Conservation (phyloP, 352 stramenopile species). For the Phytophthora lateralis region DNA sequence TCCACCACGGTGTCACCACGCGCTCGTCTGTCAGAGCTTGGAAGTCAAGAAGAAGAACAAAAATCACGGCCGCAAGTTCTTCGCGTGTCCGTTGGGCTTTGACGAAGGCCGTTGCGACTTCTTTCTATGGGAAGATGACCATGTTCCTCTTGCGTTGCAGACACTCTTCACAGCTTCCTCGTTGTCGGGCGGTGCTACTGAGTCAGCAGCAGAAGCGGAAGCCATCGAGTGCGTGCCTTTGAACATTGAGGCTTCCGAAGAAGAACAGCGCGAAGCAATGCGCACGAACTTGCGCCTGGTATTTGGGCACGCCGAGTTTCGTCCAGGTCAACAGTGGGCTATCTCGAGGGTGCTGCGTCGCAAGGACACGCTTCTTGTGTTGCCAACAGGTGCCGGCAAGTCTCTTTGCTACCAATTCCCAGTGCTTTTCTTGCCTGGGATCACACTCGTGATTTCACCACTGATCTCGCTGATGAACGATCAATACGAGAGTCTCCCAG, state of each 20-base stretch:
- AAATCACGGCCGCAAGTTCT: conserved; percentile 78
- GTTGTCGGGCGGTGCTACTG: conserved; percentile 5
- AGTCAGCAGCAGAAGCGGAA: conserved; percentile 31
- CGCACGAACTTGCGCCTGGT: conserved; percentile 80
- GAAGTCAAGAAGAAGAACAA: conserved; percentile 89
- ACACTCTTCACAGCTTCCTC: conserved; percentile 46
- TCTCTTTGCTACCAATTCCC: conserved; percentile 98
- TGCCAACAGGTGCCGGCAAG: conserved; percentile 98
- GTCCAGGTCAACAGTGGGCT: conserved; percentile 82
- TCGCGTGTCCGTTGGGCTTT: conserved; percentile 66
- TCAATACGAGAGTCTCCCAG: conserved; percentile 86
- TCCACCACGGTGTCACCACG: conserved; percentile 72
- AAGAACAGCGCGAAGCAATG: conserved; percentile 52
- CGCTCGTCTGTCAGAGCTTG: conserved; percentile 56
- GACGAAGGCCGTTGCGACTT: conserved; percentile 86
- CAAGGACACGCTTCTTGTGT: conserved; percentile 89
- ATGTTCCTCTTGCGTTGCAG: conserved; percentile 64
- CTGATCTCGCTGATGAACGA: conserved; percentile 95
- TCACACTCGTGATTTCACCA: conserved; percentile 93
- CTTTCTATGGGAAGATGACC: conserved; percentile 86
- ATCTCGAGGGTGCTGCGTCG: conserved; percentile 74
- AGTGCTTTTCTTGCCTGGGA: conserved; percentile 77
- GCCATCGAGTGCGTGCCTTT: conserved; percentile 55
- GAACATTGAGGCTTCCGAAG: conserved; percentile 50
- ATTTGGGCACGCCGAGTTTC: conserved; percentile 85